phyloP scores from a whole-genome alignment of 495 filamentous ascomycete genomes.

The Tetracladium marchalianum region DNA sequence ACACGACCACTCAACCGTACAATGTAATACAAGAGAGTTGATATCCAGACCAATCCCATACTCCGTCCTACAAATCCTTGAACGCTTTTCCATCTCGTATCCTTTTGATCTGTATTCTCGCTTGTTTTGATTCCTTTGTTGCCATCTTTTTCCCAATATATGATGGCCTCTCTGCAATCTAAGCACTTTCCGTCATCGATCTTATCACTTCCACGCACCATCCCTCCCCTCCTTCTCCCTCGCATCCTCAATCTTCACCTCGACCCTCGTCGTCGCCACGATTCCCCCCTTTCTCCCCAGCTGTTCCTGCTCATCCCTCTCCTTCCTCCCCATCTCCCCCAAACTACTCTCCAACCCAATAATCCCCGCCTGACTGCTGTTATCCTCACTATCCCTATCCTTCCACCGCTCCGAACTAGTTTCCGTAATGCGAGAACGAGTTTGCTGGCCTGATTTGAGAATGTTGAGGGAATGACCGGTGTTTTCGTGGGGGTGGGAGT shows the following conservation, averaged over 20 bases:
- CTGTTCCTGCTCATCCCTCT: neutral
- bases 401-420: too few relatives aligned
- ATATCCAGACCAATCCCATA: too few relatives aligned
- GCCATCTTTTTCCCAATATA: too few relatives aligned
- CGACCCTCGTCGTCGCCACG: neutral
- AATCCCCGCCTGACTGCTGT: neutral
- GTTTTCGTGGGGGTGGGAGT: neutral
- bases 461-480: neutral
- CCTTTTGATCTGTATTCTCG: too few relatives aligned
- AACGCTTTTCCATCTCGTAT: too few relatives aligned
- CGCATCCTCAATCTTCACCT: neutral
- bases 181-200: too few relatives aligned
- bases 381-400: neutral
- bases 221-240: neutral
- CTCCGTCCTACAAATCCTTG: too few relatives aligned
- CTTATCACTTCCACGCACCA: neutral
- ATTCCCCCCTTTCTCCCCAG: neutral
- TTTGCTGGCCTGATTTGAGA: neutral
- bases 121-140: too few relatives aligned
- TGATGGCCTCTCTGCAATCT: too few relatives aligned
- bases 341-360: neutral
- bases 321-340: neutral
- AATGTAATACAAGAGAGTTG: too few relatives aligned
- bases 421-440: neutral
- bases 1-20: too few relatives aligned